Evolutionary conservation across 2,329 filamentous ascomycete genomes (phyloP).

Genomic region (Pseudocercospora musae): DNA sequence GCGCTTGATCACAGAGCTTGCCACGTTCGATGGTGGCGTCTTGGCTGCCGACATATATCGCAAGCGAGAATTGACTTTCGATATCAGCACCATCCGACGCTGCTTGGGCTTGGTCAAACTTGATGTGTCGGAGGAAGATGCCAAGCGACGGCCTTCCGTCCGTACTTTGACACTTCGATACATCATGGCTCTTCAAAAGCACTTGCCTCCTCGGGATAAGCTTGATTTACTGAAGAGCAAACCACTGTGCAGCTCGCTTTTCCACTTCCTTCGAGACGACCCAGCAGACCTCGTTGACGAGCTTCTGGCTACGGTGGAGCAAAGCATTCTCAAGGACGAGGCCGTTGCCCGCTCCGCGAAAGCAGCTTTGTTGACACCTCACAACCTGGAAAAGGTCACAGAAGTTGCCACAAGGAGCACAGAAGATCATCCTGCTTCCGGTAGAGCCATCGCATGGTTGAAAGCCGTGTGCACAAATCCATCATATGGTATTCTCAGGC

Average conservation of each 20-base stretch:
- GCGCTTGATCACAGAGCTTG: constrained; percentile 79
- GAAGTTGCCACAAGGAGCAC: constrained; percentile 57
- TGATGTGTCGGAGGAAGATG: constrained; percentile 55
- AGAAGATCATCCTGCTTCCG: constrained; percentile 55
- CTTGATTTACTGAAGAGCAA: constrained; percentile 76
- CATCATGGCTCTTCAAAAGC: constrained; percentile 73
- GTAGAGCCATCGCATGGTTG: constrained; percentile 72
- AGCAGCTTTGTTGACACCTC: constrained; percentile 41
- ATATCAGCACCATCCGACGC: constrained; percentile 66
- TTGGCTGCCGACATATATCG: constrained; percentile 71
- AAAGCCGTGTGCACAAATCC: constrained; percentile 70
- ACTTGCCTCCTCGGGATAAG: constrained; percentile 73
- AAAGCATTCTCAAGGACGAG: constrained; percentile 69
- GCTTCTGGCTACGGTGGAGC: constrained; percentile 67
- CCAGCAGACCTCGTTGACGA: constrained; percentile 71
- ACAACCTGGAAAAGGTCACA: constrained; percentile 41
- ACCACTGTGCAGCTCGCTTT: constrained; percentile 64
- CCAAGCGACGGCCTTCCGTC: constrained; percentile 67
- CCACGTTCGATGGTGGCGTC: constrained; percentile 78
- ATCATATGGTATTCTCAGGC: constrained; percentile 69
- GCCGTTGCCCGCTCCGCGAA: constrained; percentile 72
- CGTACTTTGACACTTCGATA: constrained; percentile 81
- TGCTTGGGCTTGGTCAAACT: constrained; percentile 70
- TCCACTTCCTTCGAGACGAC: constrained; percentile 75
- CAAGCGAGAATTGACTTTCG: constrained; percentile 71